Percentiles rank a stretch among this genome's conserved stretches.
These are phyloP conservation scores for Penicillium sp. DNA, from an alignment of 2,329 filamentous ascomycete species.

Conservation along the genomic window DNA sequence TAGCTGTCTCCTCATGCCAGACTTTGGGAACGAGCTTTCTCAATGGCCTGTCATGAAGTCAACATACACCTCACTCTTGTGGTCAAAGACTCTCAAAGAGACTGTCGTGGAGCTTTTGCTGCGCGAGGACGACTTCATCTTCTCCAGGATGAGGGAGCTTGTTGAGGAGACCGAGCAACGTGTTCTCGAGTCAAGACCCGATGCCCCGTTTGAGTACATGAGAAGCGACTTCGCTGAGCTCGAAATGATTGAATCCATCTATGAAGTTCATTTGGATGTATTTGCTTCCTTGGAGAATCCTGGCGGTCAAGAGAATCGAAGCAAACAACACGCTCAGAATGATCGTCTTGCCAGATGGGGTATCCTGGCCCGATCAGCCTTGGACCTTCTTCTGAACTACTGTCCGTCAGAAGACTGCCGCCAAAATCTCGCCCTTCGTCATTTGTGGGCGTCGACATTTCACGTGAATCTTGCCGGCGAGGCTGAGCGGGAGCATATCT, in stretches of 20 bases:
- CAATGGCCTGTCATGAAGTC: conserved; percentile 37
- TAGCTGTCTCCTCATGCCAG: conserved; percentile 51
- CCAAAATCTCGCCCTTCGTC: conserved; percentile 57
- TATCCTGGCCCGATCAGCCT: conserved; percentile 56
- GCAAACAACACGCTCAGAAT: conserved; percentile 56
- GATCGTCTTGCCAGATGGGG: conserved; percentile 65
- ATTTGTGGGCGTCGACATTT: conserved; percentile 68
- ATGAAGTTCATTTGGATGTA: conserved; percentile 68
- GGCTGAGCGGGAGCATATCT: conserved; percentile 59
- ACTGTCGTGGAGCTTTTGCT: conserved; percentile 56
- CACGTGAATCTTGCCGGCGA: conserved; percentile 60
- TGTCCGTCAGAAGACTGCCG: conserved; percentile 32
- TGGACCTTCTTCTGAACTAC: conserved; percentile 46
- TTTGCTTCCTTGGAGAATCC: conserved; percentile 65
- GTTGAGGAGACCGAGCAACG: conserved; percentile 32
- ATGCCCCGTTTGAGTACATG: conserved; percentile 30
- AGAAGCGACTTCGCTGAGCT: conserved; percentile 41
- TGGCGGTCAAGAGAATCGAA: conserved; percentile 56
- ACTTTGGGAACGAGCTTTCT: conserved; percentile 25
- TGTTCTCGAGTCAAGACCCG: conserved; percentile 26
- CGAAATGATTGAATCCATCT: conserved; percentile 62
- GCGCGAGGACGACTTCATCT: conserved; percentile 57
- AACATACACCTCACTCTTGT: conserved; percentile 56
- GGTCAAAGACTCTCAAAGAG: conserved; percentile 59
- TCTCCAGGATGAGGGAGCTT: conserved; percentile 42